phyloP scores from a whole-genome alignment of 805 yeast genomes.

The Lipomyces lipofer region DNA sequence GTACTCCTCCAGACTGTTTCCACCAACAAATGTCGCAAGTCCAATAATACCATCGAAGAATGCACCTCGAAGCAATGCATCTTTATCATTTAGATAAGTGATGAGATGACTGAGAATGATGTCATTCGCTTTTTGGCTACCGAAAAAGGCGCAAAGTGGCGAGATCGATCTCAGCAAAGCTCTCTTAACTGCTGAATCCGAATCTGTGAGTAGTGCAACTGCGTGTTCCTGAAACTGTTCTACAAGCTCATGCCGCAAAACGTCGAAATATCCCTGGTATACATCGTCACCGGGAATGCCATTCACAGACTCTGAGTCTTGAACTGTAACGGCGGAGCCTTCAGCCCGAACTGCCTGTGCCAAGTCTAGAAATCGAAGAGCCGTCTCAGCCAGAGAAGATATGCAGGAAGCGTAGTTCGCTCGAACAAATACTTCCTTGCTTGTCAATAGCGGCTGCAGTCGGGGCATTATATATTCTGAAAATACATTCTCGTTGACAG shows the following conservation, averaged over 20 bases:
- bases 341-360: constrained; percentile 44
- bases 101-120: constrained; percentile 85
- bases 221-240: constrained; percentile 66
- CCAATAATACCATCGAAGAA: constrained; percentile 72
- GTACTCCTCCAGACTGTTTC: constrained; percentile 80
- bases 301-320: constrained; percentile 51
- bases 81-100: constrained; percentile 83
- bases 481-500: constrained; percentile 73
- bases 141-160: constrained; percentile 77
- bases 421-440: constrained; percentile 52
- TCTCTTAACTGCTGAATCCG: constrained; percentile 62
- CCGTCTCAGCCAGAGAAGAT: constrained; percentile 67
- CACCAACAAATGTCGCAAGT: constrained; percentile 78
- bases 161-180: constrained; percentile 70
- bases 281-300: constrained; percentile 36
- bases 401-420: constrained; percentile 70
- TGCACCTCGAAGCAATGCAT: constrained; percentile 63
- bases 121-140: constrained; percentile 85
- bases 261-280: constrained; percentile 34
- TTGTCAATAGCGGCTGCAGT: constrained; percentile 48
- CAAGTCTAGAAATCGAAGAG: constrained; percentile 65
- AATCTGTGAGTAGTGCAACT: constrained; percentile 67
- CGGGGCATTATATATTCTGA: constrained; percentile 82
- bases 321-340: constrained; percentile 29
- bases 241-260: constrained; percentile 49